Percentiles rank a stretch among this genome's conserved stretches.
These are phyloP conservation scores for Boletus subcaerulescens DNA, from an alignment of 768 basidiomycete genomes.

Conservation along the genomic window DNA sequence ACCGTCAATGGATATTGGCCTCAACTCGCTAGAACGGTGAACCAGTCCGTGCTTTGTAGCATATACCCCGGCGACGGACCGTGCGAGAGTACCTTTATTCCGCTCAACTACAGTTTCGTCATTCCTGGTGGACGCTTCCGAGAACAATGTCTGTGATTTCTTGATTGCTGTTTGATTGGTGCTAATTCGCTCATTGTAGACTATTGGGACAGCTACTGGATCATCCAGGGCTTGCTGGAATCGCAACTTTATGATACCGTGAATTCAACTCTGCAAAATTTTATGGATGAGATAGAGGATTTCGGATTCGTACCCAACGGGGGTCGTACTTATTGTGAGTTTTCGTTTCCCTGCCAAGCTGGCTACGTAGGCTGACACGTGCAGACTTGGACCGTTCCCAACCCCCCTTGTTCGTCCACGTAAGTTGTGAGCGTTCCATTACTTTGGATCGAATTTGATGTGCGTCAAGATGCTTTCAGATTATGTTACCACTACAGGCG, in stretches of 20 bases:
- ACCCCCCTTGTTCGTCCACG: conserved; percentile 84
- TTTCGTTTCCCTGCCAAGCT: neutral
- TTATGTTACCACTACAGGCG: conserved; percentile 73
- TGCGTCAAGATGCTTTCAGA: conserved; percentile 73
- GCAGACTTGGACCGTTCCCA: conserved; percentile 87
- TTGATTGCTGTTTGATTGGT: neutral
- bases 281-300: conserved; percentile 86
- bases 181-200: conserved; percentile 29
- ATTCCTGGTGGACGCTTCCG: conserved; percentile 86
- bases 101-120: conserved; percentile 88
- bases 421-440: conserved; percentile 26
- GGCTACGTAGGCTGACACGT: neutral
- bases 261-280: conserved; percentile 82
- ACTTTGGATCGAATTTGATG: neutral
- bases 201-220: conserved; percentile 81
- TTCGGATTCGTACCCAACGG: conserved; percentile 96
- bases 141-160: conserved; percentile 66
- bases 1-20: conserved; percentile 88
- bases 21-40: conserved; percentile 72
- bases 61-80: conserved; percentile 36
- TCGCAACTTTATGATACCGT: conserved; percentile 72
- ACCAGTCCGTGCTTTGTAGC: conserved; percentile 62
- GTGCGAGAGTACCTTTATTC: conserved; percentile 86
- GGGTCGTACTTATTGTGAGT: conserved; percentile 83
- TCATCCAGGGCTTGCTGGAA: conserved; percentile 79